Evolutionary conservation across 257 asterid genomes (phyloP), one percentile per base, ranked within the genome.

Genomic region (Penstemon newberryi): DNA sequence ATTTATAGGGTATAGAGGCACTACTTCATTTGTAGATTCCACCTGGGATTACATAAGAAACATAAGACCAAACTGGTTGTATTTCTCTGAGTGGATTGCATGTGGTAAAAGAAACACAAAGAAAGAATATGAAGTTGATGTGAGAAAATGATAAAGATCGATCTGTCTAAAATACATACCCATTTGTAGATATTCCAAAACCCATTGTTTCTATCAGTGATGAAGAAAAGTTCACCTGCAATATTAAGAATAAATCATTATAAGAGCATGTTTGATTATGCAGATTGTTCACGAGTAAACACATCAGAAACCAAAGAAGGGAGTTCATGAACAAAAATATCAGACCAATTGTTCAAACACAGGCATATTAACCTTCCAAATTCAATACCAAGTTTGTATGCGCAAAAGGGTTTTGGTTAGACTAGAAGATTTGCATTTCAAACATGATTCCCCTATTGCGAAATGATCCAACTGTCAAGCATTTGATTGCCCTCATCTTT

Each of bases 141-240:
- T 19, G 15, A 13, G 67, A 46, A 36, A 5, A 36, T 58, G 13
- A 53, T 15, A 25, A 25, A 25, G 33, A 25, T 25, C 33, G 33
- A 25, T 25, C 33, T 25, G 33, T 25, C 33, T 25, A 25, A 25
- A 71, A 60, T 53, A 60, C 72, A 72, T 81, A 90, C 99, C 99
- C 99, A 93, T 90, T 70, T 85, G 86, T 85, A 78, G 85, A 93
- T 85, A 81, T 93, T 93, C 99, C 99, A 93, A 73, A 90, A 93
- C 67, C 99, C 99, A 78, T 77, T 82, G 53, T 79, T 80, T 70
- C 99, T 84, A 77, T 93, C 99, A 66, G 90, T 93, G 69, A 93
- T 74, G 79, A 90, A 93, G 85, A 77, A 93, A 75, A 90, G 87
- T 73, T 93, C 97, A 63, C 99, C 99, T 93, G 96, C 74, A 76